These are phyloP conservation scores for Solanum lycopersicoides DNA, from an alignment of 257 asterid genomes.

Conservation along the genomic window DNA sequence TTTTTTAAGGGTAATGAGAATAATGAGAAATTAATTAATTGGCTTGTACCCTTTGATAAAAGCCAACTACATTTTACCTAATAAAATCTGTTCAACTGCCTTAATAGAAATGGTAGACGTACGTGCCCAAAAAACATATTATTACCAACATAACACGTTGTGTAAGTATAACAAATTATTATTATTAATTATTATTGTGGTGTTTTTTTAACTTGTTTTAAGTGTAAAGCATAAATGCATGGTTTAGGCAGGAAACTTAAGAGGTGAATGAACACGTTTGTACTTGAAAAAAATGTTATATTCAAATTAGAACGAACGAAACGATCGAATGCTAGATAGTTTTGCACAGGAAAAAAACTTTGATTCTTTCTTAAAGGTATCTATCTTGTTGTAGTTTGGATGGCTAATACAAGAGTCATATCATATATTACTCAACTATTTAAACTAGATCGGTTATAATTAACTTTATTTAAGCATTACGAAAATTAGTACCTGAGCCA, in stretches of 20 bases:
- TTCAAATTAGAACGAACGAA: too few species aligned
- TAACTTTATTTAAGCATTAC: too few species aligned
- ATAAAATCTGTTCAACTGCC: slow-evolving; percentile 38
- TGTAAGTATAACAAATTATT: not conserved
- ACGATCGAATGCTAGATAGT: too few species aligned
- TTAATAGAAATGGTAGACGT: slow-evolving; percentile 8
- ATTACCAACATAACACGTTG: not conserved
- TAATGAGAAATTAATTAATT: not conserved
- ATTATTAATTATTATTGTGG: not conserved
- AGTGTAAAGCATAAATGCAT: not conserved
- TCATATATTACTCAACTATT: too few species aligned
- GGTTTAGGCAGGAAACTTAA: not conserved
- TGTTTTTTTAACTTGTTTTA: not conserved
- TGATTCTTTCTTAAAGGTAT: too few species aligned
- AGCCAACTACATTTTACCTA: slow-evolving; percentile 31
- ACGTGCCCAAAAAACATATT: slow-evolving; percentile 6
- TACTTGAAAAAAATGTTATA: too few species aligned
- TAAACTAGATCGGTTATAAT: too few species aligned
- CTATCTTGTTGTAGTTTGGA: too few species aligned
- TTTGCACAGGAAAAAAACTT: too few species aligned
- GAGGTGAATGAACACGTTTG: not conserved
- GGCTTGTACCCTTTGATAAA: slow-evolving; percentile 13
- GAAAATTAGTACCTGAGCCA: too few species aligned
- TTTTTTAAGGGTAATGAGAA: not conserved
- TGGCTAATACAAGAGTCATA: too few species aligned